Evolutionary conservation across 805 yeast genomes (phyloP).

Genomic region (Metschnikowia aberdeeniae): DNA sequence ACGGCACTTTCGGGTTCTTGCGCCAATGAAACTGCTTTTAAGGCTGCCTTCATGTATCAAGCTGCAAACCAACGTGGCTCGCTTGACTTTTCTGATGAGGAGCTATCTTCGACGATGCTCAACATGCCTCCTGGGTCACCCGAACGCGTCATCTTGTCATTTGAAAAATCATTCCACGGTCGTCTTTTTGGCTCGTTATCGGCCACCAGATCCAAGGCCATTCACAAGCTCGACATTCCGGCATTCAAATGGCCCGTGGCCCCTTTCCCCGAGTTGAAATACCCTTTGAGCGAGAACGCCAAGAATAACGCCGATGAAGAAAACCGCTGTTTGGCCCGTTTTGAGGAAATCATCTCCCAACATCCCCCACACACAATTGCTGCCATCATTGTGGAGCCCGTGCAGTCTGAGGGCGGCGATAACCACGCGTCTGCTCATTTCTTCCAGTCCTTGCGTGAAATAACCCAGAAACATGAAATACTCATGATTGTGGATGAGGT

Average conservation of each 20-base stretch:
- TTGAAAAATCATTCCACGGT: conserved; percentile 55
- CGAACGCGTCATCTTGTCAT: conserved; percentile 50
- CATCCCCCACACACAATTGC: conserved; percentile 44
- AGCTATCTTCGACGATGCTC: conserved; percentile 45
- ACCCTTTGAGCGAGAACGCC: conserved; percentile 34
- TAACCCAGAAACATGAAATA: conserved; percentile 54
- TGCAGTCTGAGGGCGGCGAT: conserved; percentile 76
- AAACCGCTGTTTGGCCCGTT: conserved; percentile 40
- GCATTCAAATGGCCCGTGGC: conserved; percentile 58
- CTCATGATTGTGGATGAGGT: conserved; percentile 69
- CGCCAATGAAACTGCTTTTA: conserved; percentile 68
- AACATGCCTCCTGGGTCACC: conserved; percentile 51
- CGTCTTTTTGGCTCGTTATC: conserved; percentile 54
- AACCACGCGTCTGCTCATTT: conserved; percentile 62
- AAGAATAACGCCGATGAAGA: conserved; percentile 47
- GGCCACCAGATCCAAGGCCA: conserved; percentile 52
- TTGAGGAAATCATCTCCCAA: conserved; percentile 34
- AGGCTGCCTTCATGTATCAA: conserved; percentile 66
- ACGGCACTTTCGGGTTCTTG: conserved; percentile 65
- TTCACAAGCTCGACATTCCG: conserved; percentile 58
- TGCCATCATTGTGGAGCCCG: conserved; percentile 54
- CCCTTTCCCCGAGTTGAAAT: conserved; percentile 40
- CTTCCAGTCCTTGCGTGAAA: conserved; percentile 59
- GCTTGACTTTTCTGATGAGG: conserved; percentile 43
- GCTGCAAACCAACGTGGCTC: conserved; percentile 51